A percentile compares a stretch with the other conserved stretches of the same genome.
Evolutionary conservation across 2,329 filamentous ascomycete genomes (phyloP).

Genomic region (Penicillium sclerotiorum): DNA sequence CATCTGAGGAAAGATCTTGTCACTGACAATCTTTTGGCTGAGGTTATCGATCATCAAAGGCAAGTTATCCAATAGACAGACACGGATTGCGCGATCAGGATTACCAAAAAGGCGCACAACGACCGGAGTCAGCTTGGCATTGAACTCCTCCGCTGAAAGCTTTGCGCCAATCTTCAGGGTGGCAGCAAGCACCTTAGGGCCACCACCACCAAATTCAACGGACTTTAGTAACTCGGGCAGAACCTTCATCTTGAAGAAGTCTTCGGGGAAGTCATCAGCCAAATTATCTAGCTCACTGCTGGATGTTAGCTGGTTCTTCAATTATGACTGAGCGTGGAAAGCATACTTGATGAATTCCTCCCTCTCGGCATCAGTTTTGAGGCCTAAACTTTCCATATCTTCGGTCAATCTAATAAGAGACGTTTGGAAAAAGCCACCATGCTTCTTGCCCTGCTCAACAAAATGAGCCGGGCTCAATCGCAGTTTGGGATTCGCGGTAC

Average conservation of each 20-base stretch:
- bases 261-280: slow-evolving; percentile 92
- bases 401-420: slow-evolving; percentile 90
- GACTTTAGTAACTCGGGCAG: slow-evolving; percentile 95
- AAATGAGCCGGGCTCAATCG: slow-evolving; percentile 83
- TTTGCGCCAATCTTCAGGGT: slow-evolving; percentile 91
- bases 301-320: slow-evolving; percentile 21
- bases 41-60: slow-evolving; percentile 89
- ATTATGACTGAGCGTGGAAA: not conserved
- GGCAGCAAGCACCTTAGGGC: slow-evolving; percentile 83
- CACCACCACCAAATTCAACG: slow-evolving; percentile 96
- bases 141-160: slow-evolving; percentile 86
- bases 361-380: slow-evolving; percentile 82
- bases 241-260: slow-evolving; percentile 97
- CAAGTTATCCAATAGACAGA: slow-evolving; percentile 86
- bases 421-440: slow-evolving; percentile 88
- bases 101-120: slow-evolving; percentile 85
- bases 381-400: slow-evolving; percentile 86
- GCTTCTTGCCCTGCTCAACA: slow-evolving; percentile 81
- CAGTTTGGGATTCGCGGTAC: slow-evolving; percentile 86
- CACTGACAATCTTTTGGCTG: slow-evolving; percentile 84
- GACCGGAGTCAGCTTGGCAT: slow-evolving; percentile 78
- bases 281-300: slow-evolving; percentile 75
- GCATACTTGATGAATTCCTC: slow-evolving; percentile 76
- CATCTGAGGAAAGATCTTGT: slow-evolving; percentile 95
- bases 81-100: slow-evolving; percentile 87